These are phyloP conservation scores for Rhodotorula sp. DNA, from an alignment of 1,284 basidiomycete genomes.

Conservation along the genomic window DNA sequence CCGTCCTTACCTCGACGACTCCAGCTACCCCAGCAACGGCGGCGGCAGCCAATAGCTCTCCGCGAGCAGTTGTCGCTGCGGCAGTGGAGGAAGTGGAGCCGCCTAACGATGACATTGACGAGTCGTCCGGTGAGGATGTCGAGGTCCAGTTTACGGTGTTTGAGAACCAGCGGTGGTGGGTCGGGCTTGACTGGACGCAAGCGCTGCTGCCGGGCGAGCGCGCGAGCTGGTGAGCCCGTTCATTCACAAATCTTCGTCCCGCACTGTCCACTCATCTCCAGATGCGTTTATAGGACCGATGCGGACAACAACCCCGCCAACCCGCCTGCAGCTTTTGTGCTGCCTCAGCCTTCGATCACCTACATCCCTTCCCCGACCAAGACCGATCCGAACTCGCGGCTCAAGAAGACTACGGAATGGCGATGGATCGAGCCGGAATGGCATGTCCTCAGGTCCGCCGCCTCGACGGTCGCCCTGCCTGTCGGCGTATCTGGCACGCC, in stretches of 20 bases:
- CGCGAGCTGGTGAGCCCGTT: slow-evolving; percentile 42
- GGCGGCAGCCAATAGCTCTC: background rate
- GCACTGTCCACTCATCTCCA: background rate
- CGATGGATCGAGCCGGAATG: slow-evolving; percentile 53
- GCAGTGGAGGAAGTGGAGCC: background rate
- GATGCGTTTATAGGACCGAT: slow-evolving; percentile 45
- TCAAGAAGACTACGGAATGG: slow-evolving; percentile 50
- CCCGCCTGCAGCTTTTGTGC: slow-evolving; percentile 51
- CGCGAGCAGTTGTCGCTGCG: background rate
- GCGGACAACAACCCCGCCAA: slow-evolving; percentile 49
- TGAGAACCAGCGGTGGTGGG: slow-evolving; percentile 47
- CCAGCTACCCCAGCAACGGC: background rate
- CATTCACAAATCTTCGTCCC: background rate
- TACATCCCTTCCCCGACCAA: slow-evolving; percentile 43
- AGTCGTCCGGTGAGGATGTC: slow-evolving; percentile 27
- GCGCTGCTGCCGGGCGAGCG: slow-evolving; percentile 45
- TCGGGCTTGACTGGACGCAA: slow-evolving; percentile 46
- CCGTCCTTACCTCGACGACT: background rate
- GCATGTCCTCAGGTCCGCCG: slow-evolving; percentile 44
- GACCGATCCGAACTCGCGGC: slow-evolving; percentile 39
- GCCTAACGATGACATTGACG: background rate
- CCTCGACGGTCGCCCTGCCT: slow-evolving; percentile 16
- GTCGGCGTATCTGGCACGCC: background rate
- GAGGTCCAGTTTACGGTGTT: slow-evolving; percentile 44
- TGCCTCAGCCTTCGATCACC: slow-evolving; percentile 47